Conservation (phyloP, 306 rosid genomes). For the Luffa aegyptiaca region DNA sequence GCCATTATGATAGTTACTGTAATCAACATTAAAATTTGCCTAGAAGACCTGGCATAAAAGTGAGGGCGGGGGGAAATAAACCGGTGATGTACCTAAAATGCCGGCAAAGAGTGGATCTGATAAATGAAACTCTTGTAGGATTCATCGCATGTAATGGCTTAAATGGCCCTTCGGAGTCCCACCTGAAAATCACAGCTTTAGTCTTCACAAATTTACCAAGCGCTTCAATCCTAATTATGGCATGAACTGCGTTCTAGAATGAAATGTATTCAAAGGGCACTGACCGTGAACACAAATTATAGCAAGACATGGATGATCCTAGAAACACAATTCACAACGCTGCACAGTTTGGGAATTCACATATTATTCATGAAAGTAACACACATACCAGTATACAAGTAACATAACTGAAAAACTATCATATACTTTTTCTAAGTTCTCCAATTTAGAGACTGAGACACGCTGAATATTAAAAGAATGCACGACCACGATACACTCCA, state of each 20-base stretch:
- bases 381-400: background rate
- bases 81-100: slow-evolving; percentile 48
- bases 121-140: slow-evolving; percentile 80
- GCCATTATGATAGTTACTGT: background rate
- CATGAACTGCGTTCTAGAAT: background rate
- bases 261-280: background rate
- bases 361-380: background rate
- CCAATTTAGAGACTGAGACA: background rate
- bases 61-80: background rate
- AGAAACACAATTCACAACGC: background rate
- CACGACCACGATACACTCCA: background rate
- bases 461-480: background rate
- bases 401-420: background rate
- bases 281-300: background rate
- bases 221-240: background rate
- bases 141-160: slow-evolving; percentile 86
- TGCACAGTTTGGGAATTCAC: background rate
- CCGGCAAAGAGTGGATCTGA: slow-evolving; percentile 71
- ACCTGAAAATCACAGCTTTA: slow-evolving; percentile 29
- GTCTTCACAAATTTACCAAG: background rate
- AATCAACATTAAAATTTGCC: background rate
- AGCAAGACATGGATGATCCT: background rate
- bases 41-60: background rate
- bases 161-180: slow-evolving; percentile 93
- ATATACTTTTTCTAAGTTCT: background rate